Percentiles rank a stretch among this genome's conserved stretches.
Evolutionary conservation across 331 rosid genomes (phyloP).

Genomic region (Quercus phellos): DNA sequence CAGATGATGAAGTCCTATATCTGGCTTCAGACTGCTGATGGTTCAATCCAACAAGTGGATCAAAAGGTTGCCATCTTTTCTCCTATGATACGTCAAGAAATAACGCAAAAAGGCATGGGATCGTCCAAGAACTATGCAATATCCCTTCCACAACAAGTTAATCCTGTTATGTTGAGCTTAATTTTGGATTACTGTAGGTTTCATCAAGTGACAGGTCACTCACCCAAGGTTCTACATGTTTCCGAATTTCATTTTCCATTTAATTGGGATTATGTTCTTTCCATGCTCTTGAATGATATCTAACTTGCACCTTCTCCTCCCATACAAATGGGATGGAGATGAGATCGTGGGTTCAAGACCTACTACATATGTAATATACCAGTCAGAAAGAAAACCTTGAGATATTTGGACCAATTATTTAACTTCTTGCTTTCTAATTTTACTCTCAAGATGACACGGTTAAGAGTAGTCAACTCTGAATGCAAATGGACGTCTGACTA

Average conservation of each 20-base stretch:
- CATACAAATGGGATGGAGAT: not conserved
- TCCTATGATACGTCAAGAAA: constrained; percentile 85
- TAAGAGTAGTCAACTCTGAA: constrained; percentile 7
- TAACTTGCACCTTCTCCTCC: not conserved
- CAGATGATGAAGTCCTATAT: constrained; percentile 82
- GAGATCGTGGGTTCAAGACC: not conserved
- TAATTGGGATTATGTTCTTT: not conserved
- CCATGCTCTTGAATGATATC: not conserved
- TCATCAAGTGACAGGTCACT: constrained; percentile 94
- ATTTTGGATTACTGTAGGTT: constrained; percentile 93
- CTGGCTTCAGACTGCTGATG: constrained; percentile 94
- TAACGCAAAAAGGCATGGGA: constrained; percentile 81
- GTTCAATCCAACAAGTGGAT: constrained; percentile 97
- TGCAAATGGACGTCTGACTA: constrained; percentile 23
- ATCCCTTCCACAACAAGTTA: constrained; percentile 95
- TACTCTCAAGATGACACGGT: not conserved
- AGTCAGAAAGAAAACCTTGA: not conserved
- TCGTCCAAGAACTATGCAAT: constrained; percentile 92
- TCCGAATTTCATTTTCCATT: constrained; percentile 1
- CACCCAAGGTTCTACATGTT: constrained; percentile 68
- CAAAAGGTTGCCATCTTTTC: constrained; percentile 95
- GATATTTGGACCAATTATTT: not conserved
- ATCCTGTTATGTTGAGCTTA: constrained; percentile 79
- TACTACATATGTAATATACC: not conserved
- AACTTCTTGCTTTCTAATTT: not conserved